phyloP scores from a whole-genome alignment of 1,284 basidiomycete genomes.

The Psilocybe mexicana region DNA sequence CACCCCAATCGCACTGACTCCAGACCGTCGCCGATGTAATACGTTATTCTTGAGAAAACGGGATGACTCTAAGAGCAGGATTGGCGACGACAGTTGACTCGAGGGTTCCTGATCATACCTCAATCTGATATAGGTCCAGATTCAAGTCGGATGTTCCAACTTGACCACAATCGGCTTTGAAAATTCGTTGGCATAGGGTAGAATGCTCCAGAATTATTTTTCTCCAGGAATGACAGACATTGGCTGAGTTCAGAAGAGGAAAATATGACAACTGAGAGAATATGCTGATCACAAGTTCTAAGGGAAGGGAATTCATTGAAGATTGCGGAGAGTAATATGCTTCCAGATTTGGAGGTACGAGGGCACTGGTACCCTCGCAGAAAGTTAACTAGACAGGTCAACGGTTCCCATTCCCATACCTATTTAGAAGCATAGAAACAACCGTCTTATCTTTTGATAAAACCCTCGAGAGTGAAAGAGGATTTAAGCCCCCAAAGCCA shows the following conservation, averaged over 20 bases:
- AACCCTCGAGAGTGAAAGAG: too few species aligned
- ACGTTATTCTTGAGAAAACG: conserved; percentile 8
- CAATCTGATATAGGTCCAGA: not conserved
- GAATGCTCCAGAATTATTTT: conserved; percentile 6
- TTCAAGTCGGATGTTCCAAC: not conserved
- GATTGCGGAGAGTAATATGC: not conserved
- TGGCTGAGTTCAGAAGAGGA: conserved; percentile 12
- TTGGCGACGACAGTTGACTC: not conserved
- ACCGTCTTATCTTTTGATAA: too few species aligned
- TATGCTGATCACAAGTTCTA: conserved; percentile 14
- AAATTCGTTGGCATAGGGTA: conserved; percentile 6
- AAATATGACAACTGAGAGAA: conserved; percentile 11
- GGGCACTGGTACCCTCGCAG: not conserved
- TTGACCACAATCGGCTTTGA: conserved; percentile 9
- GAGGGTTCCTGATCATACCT: not conserved
- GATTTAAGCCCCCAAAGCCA: too few species aligned
- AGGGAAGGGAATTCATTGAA: conserved; percentile 3
- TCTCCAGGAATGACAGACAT: conserved; percentile 15
- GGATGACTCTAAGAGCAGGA: conserved; percentile 7
- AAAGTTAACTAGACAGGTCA: too few species aligned
- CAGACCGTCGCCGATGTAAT: conserved; percentile 8
- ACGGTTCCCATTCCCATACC: too few species aligned
- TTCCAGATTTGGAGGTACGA: not conserved
- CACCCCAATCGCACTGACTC: not conserved
- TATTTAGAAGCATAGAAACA: too few species aligned